Evolutionary conservation across 805 yeast genomes (phyloP), one percentile per base, ranked within the genome.

Genomic region (Candida endomychidarum): DNA sequence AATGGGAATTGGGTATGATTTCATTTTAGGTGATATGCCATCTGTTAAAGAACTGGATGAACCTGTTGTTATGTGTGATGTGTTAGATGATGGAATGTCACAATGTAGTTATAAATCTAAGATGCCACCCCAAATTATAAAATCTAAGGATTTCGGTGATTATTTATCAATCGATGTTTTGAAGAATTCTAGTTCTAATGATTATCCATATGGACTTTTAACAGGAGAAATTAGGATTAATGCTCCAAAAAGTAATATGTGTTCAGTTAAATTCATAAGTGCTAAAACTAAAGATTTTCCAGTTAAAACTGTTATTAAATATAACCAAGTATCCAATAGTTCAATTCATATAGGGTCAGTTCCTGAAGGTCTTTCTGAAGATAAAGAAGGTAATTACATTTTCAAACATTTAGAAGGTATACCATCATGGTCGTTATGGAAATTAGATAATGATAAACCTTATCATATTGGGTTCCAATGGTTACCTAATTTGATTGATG

Each of bases 401-500:
- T 80, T 60, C 62, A 83, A 80, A 57, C 65, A 74, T 43, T 57
- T 73, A 45, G 63, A 66, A 19, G 95, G 95, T 11, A 83, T 87
- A 38, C 79, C 81, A 46, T 72, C 73, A 43, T 52, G 85, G 4
- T 78, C 77, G 38, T 54, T 88, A 42, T 85, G 83, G 58, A 86
- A 83, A 53, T 60, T 83, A 19, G 70, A 74, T 49, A 81, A 87
- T 81, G 65, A 74, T 4, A 68, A 70, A 36, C 51, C 67, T 1
- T 83, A 77, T 52, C 85, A 75, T 47, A 44, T 87, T 31, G 85
- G 82, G 2, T 50, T 87, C 36, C 85, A 85, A 53, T 87, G 95
- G 95, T 65, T 83, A 23, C 95, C 95, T 4, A 72, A 72, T 38
- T 63, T 74, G 10, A 70, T 70, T 20, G 79, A 70, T 30, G 61